phyloP scores from a whole-genome alignment of 345 rosid species.

The Jatropha curcas region DNA sequence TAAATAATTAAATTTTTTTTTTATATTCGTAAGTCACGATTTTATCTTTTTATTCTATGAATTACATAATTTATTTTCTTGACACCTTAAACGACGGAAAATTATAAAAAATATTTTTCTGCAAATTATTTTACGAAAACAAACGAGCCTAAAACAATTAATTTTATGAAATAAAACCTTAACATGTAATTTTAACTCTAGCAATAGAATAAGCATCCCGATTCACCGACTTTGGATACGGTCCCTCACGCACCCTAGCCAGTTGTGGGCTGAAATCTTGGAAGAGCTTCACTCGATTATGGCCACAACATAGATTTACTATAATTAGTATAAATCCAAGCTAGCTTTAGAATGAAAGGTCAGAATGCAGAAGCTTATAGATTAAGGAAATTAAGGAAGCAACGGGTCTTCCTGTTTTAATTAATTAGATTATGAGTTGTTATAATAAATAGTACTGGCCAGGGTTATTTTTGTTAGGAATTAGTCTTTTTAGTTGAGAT shows the following conservation, averaged over 20 bases:
- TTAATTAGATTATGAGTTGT: constrained; percentile 4
- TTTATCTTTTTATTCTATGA: too few relatives aligned
- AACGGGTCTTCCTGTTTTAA: not conserved
- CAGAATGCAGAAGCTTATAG: not conserved
- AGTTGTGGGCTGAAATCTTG: not conserved
- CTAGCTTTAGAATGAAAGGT: constrained; percentile 12
- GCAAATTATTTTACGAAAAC: too few relatives aligned
- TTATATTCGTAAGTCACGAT: too few relatives aligned
- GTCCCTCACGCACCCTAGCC: fast-evolving
- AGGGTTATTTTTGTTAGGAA: constrained; percentile 12
- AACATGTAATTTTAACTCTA: too few relatives aligned
- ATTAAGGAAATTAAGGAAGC: constrained; percentile 8
- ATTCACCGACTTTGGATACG: too few relatives aligned
- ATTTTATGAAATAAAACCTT: too few relatives aligned
- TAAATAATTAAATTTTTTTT: too few relatives aligned
- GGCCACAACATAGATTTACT: constrained; percentile 16
- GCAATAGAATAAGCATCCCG: too few relatives aligned
- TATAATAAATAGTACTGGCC: not conserved
- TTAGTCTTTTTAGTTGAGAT: constrained; percentile 11
- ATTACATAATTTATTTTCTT: too few relatives aligned
- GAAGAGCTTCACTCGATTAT: not conserved
- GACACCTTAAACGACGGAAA: too few relatives aligned
- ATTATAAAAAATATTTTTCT: too few relatives aligned
- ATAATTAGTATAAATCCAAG: constrained; percentile 14
- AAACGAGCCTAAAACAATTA: too few relatives aligned